These are phyloP conservation scores for Colletotrichum sublineola DNA, from an alignment of 2,329 filamentous ascomycete genomes.

Conservation along the genomic window DNA sequence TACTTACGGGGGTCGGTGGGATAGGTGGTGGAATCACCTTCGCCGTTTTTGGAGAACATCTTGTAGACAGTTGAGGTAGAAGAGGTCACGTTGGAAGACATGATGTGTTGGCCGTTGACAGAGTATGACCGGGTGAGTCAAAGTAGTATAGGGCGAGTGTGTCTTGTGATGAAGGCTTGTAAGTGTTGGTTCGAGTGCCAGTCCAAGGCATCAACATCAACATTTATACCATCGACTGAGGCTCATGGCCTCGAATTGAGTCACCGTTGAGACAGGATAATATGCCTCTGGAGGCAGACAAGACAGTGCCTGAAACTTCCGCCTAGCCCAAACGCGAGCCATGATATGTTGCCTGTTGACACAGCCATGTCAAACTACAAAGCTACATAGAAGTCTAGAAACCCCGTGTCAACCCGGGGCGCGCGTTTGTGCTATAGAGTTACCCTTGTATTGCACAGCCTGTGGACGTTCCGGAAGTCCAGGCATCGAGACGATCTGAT, in stretches of 20 bases:
- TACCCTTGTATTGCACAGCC: background rate
- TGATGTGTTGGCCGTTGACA: background rate
- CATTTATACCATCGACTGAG: background rate
- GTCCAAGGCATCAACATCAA: conserved; percentile 11
- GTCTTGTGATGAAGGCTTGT: background rate
- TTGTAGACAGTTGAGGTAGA: background rate
- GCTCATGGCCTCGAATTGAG: conserved; percentile 3
- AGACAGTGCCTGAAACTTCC: conserved; percentile 7
- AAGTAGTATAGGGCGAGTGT: background rate
- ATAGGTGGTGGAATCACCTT: background rate
- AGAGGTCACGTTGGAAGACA: background rate
- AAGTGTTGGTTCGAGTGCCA: background rate
- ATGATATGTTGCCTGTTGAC: background rate
- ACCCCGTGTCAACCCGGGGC: background rate
- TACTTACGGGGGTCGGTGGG: conserved; percentile 29
- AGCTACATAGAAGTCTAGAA: background rate
- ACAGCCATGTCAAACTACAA: conserved; percentile 1
- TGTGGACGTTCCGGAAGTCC: background rate
- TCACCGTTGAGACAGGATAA: conserved; percentile 7
- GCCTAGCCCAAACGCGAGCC: conserved; percentile 3
- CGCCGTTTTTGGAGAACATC: background rate
- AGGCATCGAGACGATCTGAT: conserved; percentile 3
- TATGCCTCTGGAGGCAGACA: conserved; percentile 18
- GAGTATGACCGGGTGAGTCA: background rate
- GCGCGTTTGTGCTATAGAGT: conserved; percentile 5